Percentiles rank a stretch among this genome's conserved stretches.
phyloP scores from a whole-genome alignment of 768 basidiomycete species.

The Amanita pseudoporphyria region DNA sequence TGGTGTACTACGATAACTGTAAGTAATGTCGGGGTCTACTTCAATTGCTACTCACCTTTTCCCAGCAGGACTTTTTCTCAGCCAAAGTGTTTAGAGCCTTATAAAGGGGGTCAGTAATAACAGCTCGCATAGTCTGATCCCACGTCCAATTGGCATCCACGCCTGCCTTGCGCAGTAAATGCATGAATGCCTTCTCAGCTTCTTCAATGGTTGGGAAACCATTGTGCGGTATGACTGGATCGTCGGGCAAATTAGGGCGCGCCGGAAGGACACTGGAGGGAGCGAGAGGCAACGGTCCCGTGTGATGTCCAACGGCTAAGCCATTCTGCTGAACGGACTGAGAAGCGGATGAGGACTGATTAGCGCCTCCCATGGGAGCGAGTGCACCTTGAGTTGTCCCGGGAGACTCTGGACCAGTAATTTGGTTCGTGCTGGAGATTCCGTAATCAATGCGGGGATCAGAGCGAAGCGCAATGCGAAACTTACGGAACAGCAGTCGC shows the following conservation, averaged over 20 bases:
- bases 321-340: slow-evolving; percentile 42
- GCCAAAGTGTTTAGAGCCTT: slow-evolving; percentile 88
- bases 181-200: slow-evolving; percentile 90
- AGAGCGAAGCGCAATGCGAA: background rate
- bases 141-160: slow-evolving; percentile 93
- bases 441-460: slow-evolving; percentile 8
- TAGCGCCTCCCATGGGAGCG: slow-evolving; percentile 42
- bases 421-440: slow-evolving; percentile 15
- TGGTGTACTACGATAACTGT: slow-evolving; percentile 51
- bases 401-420: slow-evolving; percentile 33
- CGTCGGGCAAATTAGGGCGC: slow-evolving; percentile 74
- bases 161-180: slow-evolving; percentile 80
- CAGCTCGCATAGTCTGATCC: slow-evolving; percentile 97
- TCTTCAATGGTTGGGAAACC: slow-evolving; percentile 83
- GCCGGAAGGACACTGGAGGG: slow-evolving; percentile 55
- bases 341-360: slow-evolving; percentile 39
- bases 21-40: slow-evolving; percentile 3
- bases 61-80: slow-evolving; percentile 91
- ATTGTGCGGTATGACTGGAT: slow-evolving; percentile 83
- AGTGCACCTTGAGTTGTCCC: slow-evolving; percentile 44
- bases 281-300: slow-evolving; percentile 49
- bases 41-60: slow-evolving; percentile 55
- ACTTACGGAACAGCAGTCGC: slow-evolving; percentile 18
- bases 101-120: slow-evolving; percentile 97
- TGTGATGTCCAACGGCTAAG: slow-evolving; percentile 41